Evolutionary conservation across 257 asterid genomes (phyloP).

Genomic region (Craterostigma plantagineum): DNA sequence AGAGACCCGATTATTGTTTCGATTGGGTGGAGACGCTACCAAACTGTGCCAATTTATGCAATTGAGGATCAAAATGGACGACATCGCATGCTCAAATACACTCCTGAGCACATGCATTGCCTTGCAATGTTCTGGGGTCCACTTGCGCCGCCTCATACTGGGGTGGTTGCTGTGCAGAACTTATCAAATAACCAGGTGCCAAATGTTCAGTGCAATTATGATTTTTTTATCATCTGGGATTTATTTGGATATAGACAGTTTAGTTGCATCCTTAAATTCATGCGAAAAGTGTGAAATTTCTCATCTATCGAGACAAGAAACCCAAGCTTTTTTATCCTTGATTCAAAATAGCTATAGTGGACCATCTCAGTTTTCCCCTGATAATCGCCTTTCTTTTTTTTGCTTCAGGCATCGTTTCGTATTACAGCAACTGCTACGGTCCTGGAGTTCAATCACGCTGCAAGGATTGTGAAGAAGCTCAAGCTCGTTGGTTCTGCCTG

Average conservation of each 20-base stretch:
- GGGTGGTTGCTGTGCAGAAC: constrained; percentile 81
- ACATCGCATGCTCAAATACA: constrained; percentile 90
- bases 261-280: background rate
- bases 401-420: constrained; percentile 78
- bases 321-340: background rate
- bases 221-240: background rate
- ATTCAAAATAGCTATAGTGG: background rate
- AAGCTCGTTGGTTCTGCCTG: constrained; percentile 86
- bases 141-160: constrained; percentile 90
- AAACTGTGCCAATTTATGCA: constrained; percentile 76
- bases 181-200: constrained; percentile 77
- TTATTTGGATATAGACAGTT: background rate
- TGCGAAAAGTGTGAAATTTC: too few relatives aligned
- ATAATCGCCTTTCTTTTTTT: constrained; percentile 1
- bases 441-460: constrained; percentile 85
- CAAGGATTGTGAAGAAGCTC: constrained; percentile 70
- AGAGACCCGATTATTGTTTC: constrained; percentile 96
- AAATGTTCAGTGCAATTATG: background rate
- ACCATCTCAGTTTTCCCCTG: background rate
- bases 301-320: too few relatives aligned
- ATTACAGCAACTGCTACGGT: constrained; percentile 85
- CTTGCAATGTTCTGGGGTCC: constrained; percentile 99
- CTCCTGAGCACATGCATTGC: constrained; percentile 99
- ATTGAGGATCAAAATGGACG: constrained; percentile 91
- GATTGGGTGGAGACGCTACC: constrained; percentile 97